phyloP scores from a whole-genome alignment of 495 filamentous ascomycete species.

The Trichoderma orchidacearum region DNA sequence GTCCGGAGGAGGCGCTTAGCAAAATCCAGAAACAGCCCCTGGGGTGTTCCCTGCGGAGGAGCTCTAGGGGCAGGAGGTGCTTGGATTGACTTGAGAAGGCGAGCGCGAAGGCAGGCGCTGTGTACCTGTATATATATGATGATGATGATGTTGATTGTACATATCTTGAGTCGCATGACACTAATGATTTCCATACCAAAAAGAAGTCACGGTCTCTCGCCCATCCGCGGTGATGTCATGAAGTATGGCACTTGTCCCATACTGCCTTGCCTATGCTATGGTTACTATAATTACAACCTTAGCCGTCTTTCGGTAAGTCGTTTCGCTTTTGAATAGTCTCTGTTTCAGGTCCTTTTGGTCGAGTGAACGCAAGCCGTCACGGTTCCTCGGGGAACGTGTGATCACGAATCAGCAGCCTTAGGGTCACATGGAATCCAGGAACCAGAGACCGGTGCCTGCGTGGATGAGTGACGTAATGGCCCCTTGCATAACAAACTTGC shows the following conservation, averaged over 20 bases:
- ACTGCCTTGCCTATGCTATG: not conserved
- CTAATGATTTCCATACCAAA: not conserved
- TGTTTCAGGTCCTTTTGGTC: not conserved
- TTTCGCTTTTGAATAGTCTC: not conserved
- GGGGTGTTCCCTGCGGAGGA: slow-evolving; percentile 15
- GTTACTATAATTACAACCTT: not conserved
- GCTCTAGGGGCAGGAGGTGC: slow-evolving; percentile 19
- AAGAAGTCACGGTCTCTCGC: not conserved
- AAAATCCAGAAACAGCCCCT: slow-evolving; percentile 22
- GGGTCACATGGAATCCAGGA: not conserved
- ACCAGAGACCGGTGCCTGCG: not conserved
- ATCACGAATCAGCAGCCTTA: not conserved
- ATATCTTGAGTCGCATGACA: not conserved
- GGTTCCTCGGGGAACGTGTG: not conserved
- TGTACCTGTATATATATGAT: not conserved
- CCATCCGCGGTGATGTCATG: not conserved
- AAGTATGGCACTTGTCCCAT: not conserved
- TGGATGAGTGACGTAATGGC: not conserved
- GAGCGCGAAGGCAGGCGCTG: not conserved
- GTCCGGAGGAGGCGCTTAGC: slow-evolving; percentile 18
- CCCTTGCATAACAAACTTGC: too few species aligned
- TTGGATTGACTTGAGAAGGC: slow-evolving; percentile 8
- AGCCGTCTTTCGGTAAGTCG: not conserved
- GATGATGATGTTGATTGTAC: not conserved
- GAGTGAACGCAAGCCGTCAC: not conserved